Evolutionary conservation across 2,329 filamentous ascomycete genomes (phyloP).

Genomic region (Xylaria sp.): DNA sequence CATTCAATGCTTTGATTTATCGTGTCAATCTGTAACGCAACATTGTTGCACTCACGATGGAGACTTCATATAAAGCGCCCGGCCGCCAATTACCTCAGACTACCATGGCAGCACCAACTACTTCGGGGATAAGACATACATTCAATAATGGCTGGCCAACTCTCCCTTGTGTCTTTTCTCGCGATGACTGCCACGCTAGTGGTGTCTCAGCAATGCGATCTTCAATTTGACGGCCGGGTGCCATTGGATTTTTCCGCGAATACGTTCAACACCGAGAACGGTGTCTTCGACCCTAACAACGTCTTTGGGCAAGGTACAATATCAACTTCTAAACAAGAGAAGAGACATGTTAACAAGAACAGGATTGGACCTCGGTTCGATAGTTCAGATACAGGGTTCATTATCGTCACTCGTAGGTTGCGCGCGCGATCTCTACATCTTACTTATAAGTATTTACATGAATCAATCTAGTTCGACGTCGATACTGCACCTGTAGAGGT

Average conservation of each 20-base stretch:
- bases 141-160: constrained; percentile 13
- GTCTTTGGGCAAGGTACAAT: constrained; percentile 30
- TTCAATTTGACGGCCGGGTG: constrained; percentile 32
- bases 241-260: constrained; percentile 20
- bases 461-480: constrained; percentile 19
- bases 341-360: constrained; percentile 9
- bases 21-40: background rate
- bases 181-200: constrained; percentile 10
- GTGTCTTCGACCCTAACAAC: constrained; percentile 27
- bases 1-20: constrained; percentile 19
- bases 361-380: constrained; percentile 27
- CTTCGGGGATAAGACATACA: background rate
- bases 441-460: too few species aligned
- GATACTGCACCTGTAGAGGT: constrained; percentile 22
- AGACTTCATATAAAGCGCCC: constrained; percentile 12
- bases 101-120: background rate
- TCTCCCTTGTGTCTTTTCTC: constrained; percentile 15
- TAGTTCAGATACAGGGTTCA: constrained; percentile 23
- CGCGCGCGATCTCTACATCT: background rate
- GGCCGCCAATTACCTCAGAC: background rate
- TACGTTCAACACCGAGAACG: constrained; percentile 23
- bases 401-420: constrained; percentile 24
- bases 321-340: background rate
- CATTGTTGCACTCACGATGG: background rate
- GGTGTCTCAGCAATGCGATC: constrained; percentile 23